Conservation (phyloP, 2,329 filamentous ascomycete species). For the Onygena corvina region DNA sequence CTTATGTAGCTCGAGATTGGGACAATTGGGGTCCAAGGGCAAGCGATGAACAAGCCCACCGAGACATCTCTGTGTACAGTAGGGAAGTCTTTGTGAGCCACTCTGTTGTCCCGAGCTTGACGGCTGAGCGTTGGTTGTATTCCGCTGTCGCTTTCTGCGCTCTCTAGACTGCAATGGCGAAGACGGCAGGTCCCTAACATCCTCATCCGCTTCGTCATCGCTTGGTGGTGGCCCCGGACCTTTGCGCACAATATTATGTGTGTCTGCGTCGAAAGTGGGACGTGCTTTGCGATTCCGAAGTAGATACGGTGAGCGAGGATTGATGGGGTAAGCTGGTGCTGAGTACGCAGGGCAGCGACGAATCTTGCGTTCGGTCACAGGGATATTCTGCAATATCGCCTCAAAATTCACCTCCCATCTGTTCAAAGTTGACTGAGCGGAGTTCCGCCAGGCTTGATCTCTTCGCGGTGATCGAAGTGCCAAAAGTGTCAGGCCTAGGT, state of each 20-base stretch:
- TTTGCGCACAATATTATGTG: neutral
- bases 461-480: conserved; percentile 1
- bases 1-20: conserved; percentile 1
- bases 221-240: conserved; percentile 1
- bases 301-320: neutral
- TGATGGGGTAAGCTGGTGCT: neutral
- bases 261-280: neutral
- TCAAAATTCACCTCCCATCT: conserved; percentile 8
- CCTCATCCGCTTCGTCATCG: neutral
- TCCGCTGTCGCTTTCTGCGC: neutral
- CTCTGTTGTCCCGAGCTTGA: neutral
- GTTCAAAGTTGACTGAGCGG: neutral
- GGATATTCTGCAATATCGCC: neutral
- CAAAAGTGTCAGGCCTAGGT: conserved; percentile 7
- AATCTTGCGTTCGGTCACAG: neutral
- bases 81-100: neutral
- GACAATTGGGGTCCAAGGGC: neutral
- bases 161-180: neutral
- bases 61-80: conserved; percentile 10
- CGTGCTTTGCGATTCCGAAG: conserved; percentile 2
- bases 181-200: neutral
- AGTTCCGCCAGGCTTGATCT: conserved; percentile 5
- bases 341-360: neutral
- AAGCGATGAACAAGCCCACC: conserved; percentile 10
- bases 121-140: neutral